Base-by-base conservation (phyloP, 23 red algal genomes). In the Porphyridium purpureum region DNA sequence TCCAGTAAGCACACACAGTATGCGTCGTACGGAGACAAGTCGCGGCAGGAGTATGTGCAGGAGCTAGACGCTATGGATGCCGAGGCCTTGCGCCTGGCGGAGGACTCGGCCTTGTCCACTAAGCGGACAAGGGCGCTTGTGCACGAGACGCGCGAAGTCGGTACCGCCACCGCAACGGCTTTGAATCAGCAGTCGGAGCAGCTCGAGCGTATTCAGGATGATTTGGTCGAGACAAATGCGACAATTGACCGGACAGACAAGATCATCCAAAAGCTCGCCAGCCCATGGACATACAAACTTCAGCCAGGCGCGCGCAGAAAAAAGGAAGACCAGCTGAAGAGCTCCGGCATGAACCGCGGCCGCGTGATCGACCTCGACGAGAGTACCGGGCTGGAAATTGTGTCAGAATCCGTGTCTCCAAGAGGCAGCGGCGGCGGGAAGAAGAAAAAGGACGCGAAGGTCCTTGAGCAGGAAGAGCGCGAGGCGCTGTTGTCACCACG, bases 261-360 rank as follows among this genome's bases (percentile, higher is more conserved):
- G 28, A 52, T 78, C 27, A 76, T 88, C 31, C 57, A 77, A 33
- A 79, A 88, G 67, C 76, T 88, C 67, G 55, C 64, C 14, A 70
- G 65, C 35, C 66, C 76, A 1, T 64, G 64, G 54, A 11, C 64
- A 41, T 49, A 59, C 17, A 82, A 72, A 55, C 35, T 4, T 0
- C 46, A 4, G 11, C 64, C 64, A 29, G n/a, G n/a, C n/a, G n/a
- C n/a, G n/a, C n/a, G n/a, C n/a, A n/a, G n/a, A n/a, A 82, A 82
- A 38, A 66, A 66, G 17, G 57, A 71, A 7, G 65, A 82, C 28
- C 70, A 82, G 65, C 64, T 69, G n/a, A 82, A 82, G 47, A 50
- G 27, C 33, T 2, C 23, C 19, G 57, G 54, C 28, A 47, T 82
- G 0, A 54, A 58, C 30, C 49, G 44, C 3, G 33, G 55, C 27